phyloP scores from a whole-genome alignment of 2,329 filamentous ascomycete species.

The Zymoseptoria passerinii region DNA sequence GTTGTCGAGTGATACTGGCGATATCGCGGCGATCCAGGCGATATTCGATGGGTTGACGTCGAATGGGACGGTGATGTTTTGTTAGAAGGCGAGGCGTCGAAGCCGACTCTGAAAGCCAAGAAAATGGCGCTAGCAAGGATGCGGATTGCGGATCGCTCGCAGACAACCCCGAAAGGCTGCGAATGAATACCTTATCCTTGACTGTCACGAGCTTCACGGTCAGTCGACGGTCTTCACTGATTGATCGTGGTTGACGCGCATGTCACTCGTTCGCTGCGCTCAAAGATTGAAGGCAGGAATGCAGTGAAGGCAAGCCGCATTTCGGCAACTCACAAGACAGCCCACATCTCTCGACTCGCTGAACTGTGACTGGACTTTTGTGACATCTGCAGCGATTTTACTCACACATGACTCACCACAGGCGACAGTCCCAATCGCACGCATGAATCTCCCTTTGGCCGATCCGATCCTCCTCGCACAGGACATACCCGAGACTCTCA shows the following conservation, averaged over 20 bases:
- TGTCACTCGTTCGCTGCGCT: not conserved
- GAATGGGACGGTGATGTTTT: conserved; percentile 12
- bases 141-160: not conserved
- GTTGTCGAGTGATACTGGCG: conserved; percentile 13
- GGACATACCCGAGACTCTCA: conserved; percentile 86
- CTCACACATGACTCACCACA: not conserved
- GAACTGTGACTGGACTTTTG: not conserved
- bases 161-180: not conserved
- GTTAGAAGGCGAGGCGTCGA: not conserved
- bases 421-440: not conserved
- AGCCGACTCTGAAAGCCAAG: not conserved
- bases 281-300: not conserved
- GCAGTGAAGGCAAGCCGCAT: not conserved
- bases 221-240: not conserved
- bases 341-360: not conserved
- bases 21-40: conserved; percentile 26
- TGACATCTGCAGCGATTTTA: not conserved
- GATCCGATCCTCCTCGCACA: conserved; percentile 64
- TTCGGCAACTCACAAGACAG: not conserved
- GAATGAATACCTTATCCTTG: not conserved
- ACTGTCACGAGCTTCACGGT: too few species aligned
- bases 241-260: not conserved
- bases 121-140: not conserved
- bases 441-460: conserved; percentile 63
- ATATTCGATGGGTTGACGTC: conserved; percentile 22